Percentiles rank a stretch among this genome's conserved stretches.
Conservation (phyloP, 2,329 filamentous ascomycete species). For the Cryphonectria radicalis region DNA sequence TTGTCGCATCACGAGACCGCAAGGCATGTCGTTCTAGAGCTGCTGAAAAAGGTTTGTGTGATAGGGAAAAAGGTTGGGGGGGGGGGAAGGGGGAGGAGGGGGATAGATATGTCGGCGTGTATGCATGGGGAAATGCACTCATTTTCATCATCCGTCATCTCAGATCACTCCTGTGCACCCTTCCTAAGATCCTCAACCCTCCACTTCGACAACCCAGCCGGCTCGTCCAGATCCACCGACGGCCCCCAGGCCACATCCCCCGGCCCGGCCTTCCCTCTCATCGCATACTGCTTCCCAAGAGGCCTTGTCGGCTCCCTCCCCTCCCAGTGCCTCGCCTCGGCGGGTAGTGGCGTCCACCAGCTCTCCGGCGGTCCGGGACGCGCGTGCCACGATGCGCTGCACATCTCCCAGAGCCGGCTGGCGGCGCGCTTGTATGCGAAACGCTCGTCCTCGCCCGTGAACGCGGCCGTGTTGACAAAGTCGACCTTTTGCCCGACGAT, state of each 20-base stretch:
- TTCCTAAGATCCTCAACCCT: conserved; percentile 39
- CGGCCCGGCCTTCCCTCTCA: background rate
- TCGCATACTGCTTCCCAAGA: conserved; percentile 27
- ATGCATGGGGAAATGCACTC: background rate
- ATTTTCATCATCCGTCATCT: background rate
- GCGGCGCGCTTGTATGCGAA: conserved; percentile 81
- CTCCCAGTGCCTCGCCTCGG: conserved; percentile 56
- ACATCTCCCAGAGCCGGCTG: conserved; percentile 83
- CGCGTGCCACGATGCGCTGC: conserved; percentile 72
- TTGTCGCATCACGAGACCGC: background rate
- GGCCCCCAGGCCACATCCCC: conserved; percentile 47
- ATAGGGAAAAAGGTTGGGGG: background rate
- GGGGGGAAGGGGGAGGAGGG: no score
- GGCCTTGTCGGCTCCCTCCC: conserved; percentile 32
- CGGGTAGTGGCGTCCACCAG: conserved; percentile 72
- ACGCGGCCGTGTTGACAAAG: conserved; percentile 67
- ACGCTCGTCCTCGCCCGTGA: conserved; percentile 80
- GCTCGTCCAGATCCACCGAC: conserved; percentile 47
- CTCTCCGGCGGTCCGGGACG: conserved; percentile 51
- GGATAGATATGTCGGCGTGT: background rate
- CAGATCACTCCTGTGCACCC: conserved; percentile 20
- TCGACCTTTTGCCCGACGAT: conserved; percentile 51
- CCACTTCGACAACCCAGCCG: conserved; percentile 46
- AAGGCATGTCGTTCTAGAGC: background rate
- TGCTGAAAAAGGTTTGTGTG: background rate